Conservation (phyloP, 2,329 filamentous ascomycete genomes). For the Clonostachys solani region DNA sequence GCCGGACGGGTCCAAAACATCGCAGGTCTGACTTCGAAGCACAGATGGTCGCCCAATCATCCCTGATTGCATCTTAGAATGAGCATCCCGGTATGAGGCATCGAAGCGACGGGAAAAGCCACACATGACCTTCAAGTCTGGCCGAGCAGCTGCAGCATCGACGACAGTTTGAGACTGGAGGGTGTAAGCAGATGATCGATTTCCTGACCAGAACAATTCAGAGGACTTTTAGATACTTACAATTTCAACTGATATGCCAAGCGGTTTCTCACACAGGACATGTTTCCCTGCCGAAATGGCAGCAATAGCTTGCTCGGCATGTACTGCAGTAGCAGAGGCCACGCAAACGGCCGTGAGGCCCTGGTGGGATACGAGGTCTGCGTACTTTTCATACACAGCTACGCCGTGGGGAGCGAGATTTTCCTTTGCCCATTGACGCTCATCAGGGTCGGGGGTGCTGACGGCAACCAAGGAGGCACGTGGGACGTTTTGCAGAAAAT, state of each 20-base stretch:
- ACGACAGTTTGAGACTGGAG: constrained; percentile 52
- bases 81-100: constrained; percentile 58
- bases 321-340: constrained; percentile 41
- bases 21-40: constrained; percentile 63
- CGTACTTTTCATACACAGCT: constrained; percentile 22
- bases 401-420: constrained; percentile 34
- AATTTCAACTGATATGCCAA: constrained; percentile 53
- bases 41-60: constrained; percentile 56
- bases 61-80: constrained; percentile 44
- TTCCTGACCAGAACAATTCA: constrained; percentile 36
- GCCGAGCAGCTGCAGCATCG: constrained; percentile 56
- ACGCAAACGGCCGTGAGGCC: constrained; percentile 39
- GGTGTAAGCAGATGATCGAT: neutral
- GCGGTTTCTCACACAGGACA: constrained; percentile 56
- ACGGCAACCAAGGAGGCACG: constrained; percentile 43
- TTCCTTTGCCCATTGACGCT: constrained; percentile 38
- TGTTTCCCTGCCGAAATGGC: constrained; percentile 50
- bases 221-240: constrained; percentile 41
- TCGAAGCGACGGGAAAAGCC: constrained; percentile 48
- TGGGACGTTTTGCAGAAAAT: constrained; percentile 16
- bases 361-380: constrained; percentile 39
- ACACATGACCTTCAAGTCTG: constrained; percentile 58
- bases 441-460: constrained; percentile 37
- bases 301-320: constrained; percentile 52
- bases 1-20: constrained; percentile 60